phyloP scores from a whole-genome alignment of 345 rosid genomes.

The Citrus mangshanensis region DNA sequence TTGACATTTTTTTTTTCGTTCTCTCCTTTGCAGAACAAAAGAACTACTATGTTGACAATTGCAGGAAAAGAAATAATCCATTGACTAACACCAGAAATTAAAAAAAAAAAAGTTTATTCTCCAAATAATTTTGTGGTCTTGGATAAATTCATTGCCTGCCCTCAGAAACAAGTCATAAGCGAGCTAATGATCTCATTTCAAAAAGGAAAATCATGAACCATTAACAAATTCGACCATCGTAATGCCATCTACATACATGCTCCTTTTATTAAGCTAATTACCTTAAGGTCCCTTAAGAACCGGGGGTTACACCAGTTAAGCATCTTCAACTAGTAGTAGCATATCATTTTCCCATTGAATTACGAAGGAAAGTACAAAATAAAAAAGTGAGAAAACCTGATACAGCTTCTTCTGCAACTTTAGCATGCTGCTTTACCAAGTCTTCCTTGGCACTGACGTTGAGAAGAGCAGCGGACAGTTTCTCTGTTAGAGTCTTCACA shows the following conservation, averaged over 20 bases:
- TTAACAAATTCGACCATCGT: neutral
- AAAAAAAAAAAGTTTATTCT: neutral
- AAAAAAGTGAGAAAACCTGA: conserved; percentile 45
- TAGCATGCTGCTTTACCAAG: conserved; percentile 81
- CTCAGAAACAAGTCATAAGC: neutral
- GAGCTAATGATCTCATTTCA: neutral
- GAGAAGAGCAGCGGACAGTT: conserved; percentile 77
- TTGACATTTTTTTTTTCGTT: neutral
- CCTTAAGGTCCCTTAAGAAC: neutral
- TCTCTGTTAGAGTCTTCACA: conserved; percentile 50
- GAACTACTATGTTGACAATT: neutral
- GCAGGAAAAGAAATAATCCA: neutral
- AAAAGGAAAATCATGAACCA: neutral
- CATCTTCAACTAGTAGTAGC: neutral
- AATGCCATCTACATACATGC: neutral
- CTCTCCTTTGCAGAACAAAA: neutral
- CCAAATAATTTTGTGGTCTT: neutral
- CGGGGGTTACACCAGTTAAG: neutral
- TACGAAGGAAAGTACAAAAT: neutral
- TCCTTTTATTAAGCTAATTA: neutral
- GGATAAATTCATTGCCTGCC: neutral
- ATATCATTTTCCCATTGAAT: neutral
- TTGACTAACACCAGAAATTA: neutral
- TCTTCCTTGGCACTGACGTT: conserved; percentile 79
- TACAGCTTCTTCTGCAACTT: conserved; percentile 98